These are phyloP conservation scores for Populus ilicifolia DNA, from an alignment of 345 rosid genomes.

Conservation along the genomic window DNA sequence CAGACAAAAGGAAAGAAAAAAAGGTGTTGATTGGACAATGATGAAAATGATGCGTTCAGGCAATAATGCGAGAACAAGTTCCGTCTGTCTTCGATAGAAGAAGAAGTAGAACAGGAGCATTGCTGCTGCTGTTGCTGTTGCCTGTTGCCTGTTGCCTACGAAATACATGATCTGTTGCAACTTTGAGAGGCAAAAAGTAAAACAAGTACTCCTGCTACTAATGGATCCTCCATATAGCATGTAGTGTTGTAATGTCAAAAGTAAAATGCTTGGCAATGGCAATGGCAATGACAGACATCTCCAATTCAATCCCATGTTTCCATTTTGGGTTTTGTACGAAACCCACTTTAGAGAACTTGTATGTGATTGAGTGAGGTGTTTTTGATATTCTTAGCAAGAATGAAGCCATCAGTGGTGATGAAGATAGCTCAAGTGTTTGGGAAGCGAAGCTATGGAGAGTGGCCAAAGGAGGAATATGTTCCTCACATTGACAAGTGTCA, in stretches of 20 bases:
- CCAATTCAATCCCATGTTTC: background rate
- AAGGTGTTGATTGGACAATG: background rate
- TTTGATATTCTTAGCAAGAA: too few species aligned
- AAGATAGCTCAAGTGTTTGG: too few species aligned
- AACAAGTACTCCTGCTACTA: background rate
- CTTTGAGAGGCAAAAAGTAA: background rate
- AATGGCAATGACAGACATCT: background rate
- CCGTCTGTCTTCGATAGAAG: background rate
- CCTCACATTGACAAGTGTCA: too few species aligned
- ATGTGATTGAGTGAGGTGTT: too few species aligned
- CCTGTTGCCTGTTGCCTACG: background rate
- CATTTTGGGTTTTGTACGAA: too few species aligned
- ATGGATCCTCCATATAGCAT: background rate
- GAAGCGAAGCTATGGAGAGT: too few species aligned
- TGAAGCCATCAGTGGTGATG: too few species aligned
- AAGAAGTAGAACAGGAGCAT: too few species aligned
- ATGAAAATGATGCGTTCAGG: background rate
- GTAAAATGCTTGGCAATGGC: background rate
- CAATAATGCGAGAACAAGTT: background rate
- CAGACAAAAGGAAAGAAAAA: background rate
- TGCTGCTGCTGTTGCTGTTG: background rate
- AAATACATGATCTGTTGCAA: background rate
- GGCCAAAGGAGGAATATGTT: too few species aligned
- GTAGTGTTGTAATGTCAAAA: background rate
- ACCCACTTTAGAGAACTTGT: too few species aligned